Percentiles rank a stretch among this genome's conserved stretches.
These are phyloP conservation scores for Cladosporium phlei DNA, from an alignment of 2,329 filamentous ascomycete species.

Conservation along the genomic window DNA sequence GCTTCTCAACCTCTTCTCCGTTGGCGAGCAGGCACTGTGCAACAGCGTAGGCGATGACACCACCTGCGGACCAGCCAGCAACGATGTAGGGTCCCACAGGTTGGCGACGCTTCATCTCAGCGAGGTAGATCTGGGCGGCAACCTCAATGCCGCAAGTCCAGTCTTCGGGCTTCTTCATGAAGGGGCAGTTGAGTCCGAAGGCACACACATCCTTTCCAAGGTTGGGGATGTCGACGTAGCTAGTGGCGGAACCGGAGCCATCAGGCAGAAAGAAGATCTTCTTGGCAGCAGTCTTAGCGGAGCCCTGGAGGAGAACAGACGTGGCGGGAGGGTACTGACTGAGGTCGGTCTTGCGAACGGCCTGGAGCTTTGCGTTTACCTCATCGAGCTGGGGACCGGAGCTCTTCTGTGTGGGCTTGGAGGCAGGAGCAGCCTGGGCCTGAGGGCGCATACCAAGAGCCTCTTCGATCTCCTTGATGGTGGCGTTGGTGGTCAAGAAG, in stretches of 20 bases:
- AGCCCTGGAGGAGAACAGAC: conserved; percentile 56
- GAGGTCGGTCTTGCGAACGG: conserved; percentile 34
- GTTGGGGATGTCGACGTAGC: conserved; percentile 58
- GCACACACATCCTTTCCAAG: conserved; percentile 48
- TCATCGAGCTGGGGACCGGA: conserved; percentile 39
- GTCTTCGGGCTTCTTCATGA: conserved; percentile 64
- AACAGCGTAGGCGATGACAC: conserved; percentile 52
- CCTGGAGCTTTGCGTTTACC: conserved; percentile 43
- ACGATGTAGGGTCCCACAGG: conserved; percentile 56
- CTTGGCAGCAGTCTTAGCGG: conserved; percentile 52
- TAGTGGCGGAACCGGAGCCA: conserved; percentile 59
- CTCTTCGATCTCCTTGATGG: conserved; percentile 61
- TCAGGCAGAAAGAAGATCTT: conserved; percentile 51
- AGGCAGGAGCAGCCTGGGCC: conserved; percentile 31
- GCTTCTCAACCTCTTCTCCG: conserved; percentile 47
- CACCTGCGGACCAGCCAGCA: conserved; percentile 53
- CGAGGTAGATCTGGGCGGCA: conserved; percentile 60
- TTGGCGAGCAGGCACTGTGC: conserved; percentile 44
- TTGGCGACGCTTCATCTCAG: conserved; percentile 67
- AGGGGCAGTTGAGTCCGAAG: conserved; percentile 62
- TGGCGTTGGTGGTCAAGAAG: conserved; percentile 57
- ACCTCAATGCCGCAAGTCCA: conserved; percentile 63
- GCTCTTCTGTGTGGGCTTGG: conserved; percentile 27
- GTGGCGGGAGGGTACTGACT: conserved; percentile 44
- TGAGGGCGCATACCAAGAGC: conserved; percentile 54